A percentile compares a stretch with the other conserved stretches of the same genome.
Evolutionary conservation across 345 rosid genomes (phyloP).

Genomic region (Streptanthus diversifolius): DNA sequence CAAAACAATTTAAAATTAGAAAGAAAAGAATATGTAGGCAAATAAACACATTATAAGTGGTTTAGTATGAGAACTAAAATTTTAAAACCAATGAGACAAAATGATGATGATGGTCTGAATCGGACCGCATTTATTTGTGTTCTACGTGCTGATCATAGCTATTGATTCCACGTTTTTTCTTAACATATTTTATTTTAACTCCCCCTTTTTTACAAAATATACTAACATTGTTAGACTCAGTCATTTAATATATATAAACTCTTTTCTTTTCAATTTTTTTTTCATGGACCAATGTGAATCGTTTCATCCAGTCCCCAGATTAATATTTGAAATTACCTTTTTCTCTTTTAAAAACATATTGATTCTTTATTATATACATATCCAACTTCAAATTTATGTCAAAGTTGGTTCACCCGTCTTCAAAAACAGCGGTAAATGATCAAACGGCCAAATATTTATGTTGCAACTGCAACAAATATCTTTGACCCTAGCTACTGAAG

Average conservation of each 20-base stretch:
- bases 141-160: conserved; percentile 34
- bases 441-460: background rate
- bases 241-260: background rate
- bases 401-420: background rate
- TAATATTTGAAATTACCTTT: background rate
- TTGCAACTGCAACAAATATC: background rate
- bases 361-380: too few species aligned
- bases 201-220: background rate
- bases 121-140: conserved; percentile 51
- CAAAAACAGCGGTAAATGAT: background rate
- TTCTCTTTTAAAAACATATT: background rate
- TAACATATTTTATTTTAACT: background rate
- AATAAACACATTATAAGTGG: conserved; percentile 19
- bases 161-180: conserved; percentile 9
- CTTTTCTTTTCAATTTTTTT: background rate
- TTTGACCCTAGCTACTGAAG: background rate
- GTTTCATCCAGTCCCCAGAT: background rate
- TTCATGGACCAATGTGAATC: background rate
- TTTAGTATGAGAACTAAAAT: background rate
- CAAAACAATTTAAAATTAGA: background rate
- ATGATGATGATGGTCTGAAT: conserved; percentile 50
- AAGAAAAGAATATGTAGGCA: background rate
- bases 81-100: conserved; percentile 27
- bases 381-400: background rate
- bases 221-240: background rate